Conservation (phyloP, 495 filamentous ascomycete genomes). For the Cryomyces minteri region DNA sequence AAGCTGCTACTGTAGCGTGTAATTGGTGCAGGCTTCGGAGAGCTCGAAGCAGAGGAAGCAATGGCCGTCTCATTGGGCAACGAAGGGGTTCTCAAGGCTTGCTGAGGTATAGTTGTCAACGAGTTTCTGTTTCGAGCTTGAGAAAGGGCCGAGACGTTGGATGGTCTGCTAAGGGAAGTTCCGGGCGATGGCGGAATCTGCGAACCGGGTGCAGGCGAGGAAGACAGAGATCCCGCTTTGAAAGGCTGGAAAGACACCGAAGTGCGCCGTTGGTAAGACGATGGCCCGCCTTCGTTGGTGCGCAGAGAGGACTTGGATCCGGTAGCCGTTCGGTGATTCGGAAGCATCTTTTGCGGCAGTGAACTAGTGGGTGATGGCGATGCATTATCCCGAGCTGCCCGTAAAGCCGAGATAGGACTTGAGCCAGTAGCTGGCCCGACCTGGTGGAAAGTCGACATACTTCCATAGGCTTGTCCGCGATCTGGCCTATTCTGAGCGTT, state of each 20-base stretch:
- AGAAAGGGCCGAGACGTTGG: conserved; percentile 5
- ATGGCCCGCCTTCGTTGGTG: conserved; percentile 29
- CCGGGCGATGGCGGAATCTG: conserved; percentile 41
- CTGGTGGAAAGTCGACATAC: conserved; percentile 82
- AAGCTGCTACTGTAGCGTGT: conserved; percentile 69
- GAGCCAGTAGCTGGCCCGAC: conserved; percentile 52
- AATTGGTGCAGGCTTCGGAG: conserved; percentile 56
- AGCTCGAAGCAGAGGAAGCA: conserved; percentile 43
- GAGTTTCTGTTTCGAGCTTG: conserved; percentile 39
- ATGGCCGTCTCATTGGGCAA: conserved; percentile 36
- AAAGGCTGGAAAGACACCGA: conserved; percentile 91
- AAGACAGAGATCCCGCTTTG: conserved; percentile 82
- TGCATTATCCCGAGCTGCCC: conserved; percentile 39
- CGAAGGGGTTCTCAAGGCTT: conserved; percentile 36
- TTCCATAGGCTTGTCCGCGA: conserved; percentile 72
- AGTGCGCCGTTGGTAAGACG: conserved; percentile 41
- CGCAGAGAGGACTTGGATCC: conserved; percentile 41
- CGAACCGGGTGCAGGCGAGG: conserved; percentile 55
- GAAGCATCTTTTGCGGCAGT: conserved; percentile 39
- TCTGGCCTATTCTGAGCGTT: conserved; percentile 34
- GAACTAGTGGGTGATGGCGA: conserved; percentile 35
- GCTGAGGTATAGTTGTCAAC: conserved; percentile 43
- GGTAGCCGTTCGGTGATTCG: conserved; percentile 36
- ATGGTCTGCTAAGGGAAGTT: conserved; percentile 30
- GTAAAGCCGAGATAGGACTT: conserved; percentile 74